These are phyloP conservation scores for Beauveria sp. DNA, from an alignment of 2,329 filamentous ascomycete species.

Conservation along the genomic window DNA sequence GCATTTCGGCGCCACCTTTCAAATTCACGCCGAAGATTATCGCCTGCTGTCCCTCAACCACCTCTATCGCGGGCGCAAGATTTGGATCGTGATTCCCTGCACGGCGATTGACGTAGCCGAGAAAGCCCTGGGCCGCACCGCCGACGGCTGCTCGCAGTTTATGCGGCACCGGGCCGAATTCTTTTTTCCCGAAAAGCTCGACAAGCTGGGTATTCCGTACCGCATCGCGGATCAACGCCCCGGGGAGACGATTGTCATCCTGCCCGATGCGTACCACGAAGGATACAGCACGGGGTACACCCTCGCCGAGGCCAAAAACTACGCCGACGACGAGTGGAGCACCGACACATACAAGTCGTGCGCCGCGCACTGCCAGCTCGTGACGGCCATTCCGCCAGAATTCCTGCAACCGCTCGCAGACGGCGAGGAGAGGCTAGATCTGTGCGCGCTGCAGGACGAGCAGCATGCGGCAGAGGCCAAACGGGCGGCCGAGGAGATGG, in stretches of 20 bases:
- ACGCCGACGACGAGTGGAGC: conserved; percentile 29
- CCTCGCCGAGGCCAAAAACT: conserved; percentile 33
- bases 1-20: conserved; percentile 31
- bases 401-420: conserved; percentile 24
- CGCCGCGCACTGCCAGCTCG: conserved; percentile 23
- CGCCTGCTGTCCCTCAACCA: conserved; percentile 31
- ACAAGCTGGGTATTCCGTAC: conserved; percentile 30
- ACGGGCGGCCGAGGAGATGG: neutral
- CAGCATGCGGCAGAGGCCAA: neutral
- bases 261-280: conserved; percentile 33
- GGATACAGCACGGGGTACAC: conserved; percentile 35
- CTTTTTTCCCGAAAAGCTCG: conserved; percentile 31
- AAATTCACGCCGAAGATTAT: conserved; percentile 33
- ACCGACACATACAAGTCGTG: conserved; percentile 29
- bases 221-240: conserved; percentile 31
- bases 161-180: conserved; percentile 34
- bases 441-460: conserved; percentile 23
- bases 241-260: conserved; percentile 31
- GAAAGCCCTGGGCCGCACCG: conserved; percentile 24
- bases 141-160: conserved; percentile 28
- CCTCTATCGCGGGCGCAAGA: conserved; percentile 32
- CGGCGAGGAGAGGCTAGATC: conserved; percentile 26
- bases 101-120: conserved; percentile 28
- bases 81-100: conserved; percentile 31
- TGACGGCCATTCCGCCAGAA: conserved; percentile 28